Base-by-base conservation (phyloP, 2,329 filamentous ascomycete species). In the Pseudocercospora crystallina region DNA sequence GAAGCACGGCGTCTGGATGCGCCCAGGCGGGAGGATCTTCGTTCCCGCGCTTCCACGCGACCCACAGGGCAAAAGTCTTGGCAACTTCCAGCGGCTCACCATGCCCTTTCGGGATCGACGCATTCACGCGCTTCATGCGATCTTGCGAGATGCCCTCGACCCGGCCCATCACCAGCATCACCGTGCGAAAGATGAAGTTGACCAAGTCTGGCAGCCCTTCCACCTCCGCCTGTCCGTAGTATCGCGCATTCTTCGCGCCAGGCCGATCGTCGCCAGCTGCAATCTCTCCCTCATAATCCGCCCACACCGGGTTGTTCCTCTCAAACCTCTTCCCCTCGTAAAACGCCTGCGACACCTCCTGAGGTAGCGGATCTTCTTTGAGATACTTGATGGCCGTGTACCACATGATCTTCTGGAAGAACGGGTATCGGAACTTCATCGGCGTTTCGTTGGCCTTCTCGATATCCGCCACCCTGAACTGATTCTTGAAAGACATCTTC, bases 351-450 rank as follows among this genome's bases (percentile, higher is more conserved):
- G 78, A 71, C 5, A 86, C 76, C 36, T 71, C 72, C 17, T 72
- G 69, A 1, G 84, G 83, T n/a, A 86, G 67, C 2, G 83, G 83
- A 65, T 87, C 84, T 26, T 81, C 76, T 45, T 81, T 76, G 33
- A 87, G 72, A 60, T 86, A 87, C 58, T 80, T 78, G 61, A 85
- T 72, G n/a, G 80, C 75, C 2, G 82, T 77, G 58, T 84, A 82
- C 84, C 84, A 87, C 74, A 85, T 83, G 47, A 86, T 80, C 62
- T 83, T 84, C 64, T 86, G 83, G 65, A 86, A 87, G 65, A 80
- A 81, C 2, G 84, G 84, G 63, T 86, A 86, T 43, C 83, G 74
- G 64, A 86, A 86, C 59, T 84, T 85, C 57, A 77, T 72, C 1
- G 81, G 80, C 4, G 85, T 83, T 54, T 84, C 82, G 57, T 83